Conservation (phyloP, 352 stramenopile species). For the Globisporangium irregulare region DNA sequence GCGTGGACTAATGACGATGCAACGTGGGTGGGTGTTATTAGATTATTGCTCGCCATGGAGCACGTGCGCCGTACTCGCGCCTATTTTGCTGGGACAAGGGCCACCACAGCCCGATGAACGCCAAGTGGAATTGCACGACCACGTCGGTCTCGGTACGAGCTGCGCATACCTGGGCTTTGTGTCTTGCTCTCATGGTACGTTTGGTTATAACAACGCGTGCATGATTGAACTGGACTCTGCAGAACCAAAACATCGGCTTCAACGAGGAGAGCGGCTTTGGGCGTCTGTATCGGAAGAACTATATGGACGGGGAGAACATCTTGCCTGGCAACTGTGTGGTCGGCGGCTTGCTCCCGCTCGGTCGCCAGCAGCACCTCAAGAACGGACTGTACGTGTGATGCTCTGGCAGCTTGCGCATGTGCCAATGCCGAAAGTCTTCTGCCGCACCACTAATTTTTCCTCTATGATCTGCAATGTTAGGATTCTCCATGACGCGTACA, state of each 20-base stretch:
- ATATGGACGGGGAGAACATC: conserved; percentile 75
- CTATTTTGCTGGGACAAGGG: conserved; percentile 79
- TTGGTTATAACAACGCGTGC: not conserved
- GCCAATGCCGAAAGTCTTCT: not conserved
- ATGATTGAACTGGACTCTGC: not conserved
- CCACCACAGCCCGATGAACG: conserved; percentile 70
- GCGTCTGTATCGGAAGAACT: conserved; percentile 76
- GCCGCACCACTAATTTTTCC: not conserved
- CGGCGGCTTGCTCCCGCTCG: conserved; percentile 64
- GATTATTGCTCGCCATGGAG: conserved; percentile 77
- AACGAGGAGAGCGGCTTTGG: conserved; percentile 53
- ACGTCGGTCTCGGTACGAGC: conserved; percentile 65
- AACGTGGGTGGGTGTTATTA: conserved; percentile 13
- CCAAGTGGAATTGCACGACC: conserved; percentile 69
- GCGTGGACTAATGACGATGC: not conserved
- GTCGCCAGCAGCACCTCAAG: conserved; percentile 75
- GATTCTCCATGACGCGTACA: conserved; percentile 66
- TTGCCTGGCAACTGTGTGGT: conserved; percentile 72
- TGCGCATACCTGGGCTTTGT: not conserved
- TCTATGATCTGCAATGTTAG: conserved; percentile 19
- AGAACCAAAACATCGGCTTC: conserved; percentile 75
- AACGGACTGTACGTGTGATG: conserved; percentile 51
- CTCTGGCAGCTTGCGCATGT: not conserved
- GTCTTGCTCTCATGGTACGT: not conserved
- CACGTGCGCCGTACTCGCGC: conserved; percentile 61